phyloP scores from a whole-genome alignment of 331 rosid species.

The Malus hybrid region DNA sequence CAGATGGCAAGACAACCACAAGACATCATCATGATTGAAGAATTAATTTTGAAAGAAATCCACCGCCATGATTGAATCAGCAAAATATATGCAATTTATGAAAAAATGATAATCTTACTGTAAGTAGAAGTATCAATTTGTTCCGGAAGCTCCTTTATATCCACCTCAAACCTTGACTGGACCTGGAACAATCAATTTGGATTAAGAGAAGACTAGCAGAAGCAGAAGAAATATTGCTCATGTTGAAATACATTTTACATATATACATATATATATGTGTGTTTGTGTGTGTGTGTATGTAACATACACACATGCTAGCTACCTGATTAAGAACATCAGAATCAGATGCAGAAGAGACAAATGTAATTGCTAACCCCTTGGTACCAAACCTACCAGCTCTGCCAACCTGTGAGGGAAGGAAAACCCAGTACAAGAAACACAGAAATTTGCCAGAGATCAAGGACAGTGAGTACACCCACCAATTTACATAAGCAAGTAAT shows the following conservation, averaged over 20 bases:
- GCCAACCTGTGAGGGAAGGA: constrained; percentile 50
- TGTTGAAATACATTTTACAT: neutral
- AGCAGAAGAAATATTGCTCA: neutral
- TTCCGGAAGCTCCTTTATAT: constrained; percentile 91
- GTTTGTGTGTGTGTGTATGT: neutral
- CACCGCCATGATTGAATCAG: too few species aligned
- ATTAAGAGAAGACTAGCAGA: neutral
- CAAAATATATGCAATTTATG: neutral
- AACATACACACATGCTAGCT: neutral
- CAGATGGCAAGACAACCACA: too few species aligned
- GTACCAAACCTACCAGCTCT: constrained; percentile 97
- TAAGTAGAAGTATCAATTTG: constrained; percentile 90
- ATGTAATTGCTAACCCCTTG: constrained; percentile 91
- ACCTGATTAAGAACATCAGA: constrained; percentile 85
- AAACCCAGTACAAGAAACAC: neutral
- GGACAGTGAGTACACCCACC: neutral
- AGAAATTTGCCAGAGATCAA: neutral
- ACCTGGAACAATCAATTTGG: constrained; percentile 42
- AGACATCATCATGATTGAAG: neutral
- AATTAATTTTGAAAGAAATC: too few species aligned
- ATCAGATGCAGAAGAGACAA: constrained; percentile 80
- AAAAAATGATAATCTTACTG: constrained; percentile 33
- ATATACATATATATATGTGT: too few species aligned
- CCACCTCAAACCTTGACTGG: constrained; percentile 91
- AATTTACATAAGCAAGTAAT: neutral